Evolutionary conservation across 176 grass and related monocot species (phyloP).

Genomic region (Panicum miliaceum): DNA sequence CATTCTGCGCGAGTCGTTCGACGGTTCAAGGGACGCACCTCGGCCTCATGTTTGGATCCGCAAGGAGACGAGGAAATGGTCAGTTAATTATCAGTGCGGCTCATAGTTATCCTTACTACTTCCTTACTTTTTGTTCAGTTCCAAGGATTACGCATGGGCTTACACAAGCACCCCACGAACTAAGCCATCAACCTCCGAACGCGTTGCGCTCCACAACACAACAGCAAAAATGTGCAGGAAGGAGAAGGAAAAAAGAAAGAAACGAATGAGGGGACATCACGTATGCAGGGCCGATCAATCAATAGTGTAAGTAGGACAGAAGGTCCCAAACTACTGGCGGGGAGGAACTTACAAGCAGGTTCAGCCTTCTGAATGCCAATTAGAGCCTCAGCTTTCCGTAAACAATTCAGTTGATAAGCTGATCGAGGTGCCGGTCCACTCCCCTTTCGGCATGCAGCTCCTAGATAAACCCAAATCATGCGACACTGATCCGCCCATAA

Average conservation of each 20-base stretch:
- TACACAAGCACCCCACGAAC: not conserved
- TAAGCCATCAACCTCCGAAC: not conserved
- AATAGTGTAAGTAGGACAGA: not conserved
- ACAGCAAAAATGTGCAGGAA: not conserved
- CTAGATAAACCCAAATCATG: constrained; percentile 29
- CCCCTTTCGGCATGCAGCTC: constrained; percentile 50
- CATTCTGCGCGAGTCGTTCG: constrained; percentile 16
- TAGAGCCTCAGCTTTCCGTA: not conserved
- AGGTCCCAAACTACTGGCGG: constrained; percentile 13
- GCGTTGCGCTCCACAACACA: not conserved
- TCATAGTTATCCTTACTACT: constrained; percentile 15
- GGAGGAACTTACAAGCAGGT: constrained; percentile 8
- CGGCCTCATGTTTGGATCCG: constrained; percentile 6
- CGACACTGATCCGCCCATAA: not conserved
- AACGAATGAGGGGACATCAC: not conserved
- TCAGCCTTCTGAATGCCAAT: not conserved
- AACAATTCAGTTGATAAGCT: constrained; percentile 17
- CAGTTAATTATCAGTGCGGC: not conserved
- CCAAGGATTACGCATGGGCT: too few species aligned
- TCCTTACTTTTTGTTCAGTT: too few species aligned
- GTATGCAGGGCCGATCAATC: not conserved
- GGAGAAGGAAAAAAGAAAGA: not conserved
- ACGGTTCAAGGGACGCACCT: constrained; percentile 9
- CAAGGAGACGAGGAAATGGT: not conserved
- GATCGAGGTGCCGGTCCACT: not conserved